Evolutionary conservation across 192 early-diverging fungal genomes (phyloP).

Genomic region (Cladochytrium replicatum): DNA sequence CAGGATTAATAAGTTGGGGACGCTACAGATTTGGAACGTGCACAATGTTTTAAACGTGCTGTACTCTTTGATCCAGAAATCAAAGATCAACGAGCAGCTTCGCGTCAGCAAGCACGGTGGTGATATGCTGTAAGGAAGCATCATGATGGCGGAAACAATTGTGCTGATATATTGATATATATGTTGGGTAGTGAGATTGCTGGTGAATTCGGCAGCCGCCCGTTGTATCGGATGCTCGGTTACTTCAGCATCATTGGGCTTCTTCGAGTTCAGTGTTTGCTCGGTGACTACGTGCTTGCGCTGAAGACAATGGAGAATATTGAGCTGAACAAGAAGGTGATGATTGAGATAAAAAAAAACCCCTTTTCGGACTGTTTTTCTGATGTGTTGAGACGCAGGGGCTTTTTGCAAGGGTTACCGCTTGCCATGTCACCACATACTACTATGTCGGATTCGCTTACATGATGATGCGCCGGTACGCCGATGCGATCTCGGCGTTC

Average conservation of each 20-base stretch:
- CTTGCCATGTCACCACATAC: conserved; percentile 93
- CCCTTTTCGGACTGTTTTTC: not conserved
- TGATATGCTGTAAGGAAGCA: conserved; percentile 52
- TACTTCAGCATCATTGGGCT: conserved; percentile 93
- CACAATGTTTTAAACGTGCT: conserved; percentile 93
- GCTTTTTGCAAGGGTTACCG: conserved; percentile 89
- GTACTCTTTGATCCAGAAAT: conserved; percentile 93
- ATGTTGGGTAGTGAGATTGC: conserved; percentile 54
- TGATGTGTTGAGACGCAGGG: conserved; percentile 34
- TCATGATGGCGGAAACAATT: not conserved
- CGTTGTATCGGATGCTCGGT: conserved; percentile 93
- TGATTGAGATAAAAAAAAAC: not conserved
- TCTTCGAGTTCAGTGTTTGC: conserved; percentile 86
- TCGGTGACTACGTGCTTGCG: conserved; percentile 92
- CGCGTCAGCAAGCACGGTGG: conserved; percentile 79
- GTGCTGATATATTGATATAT: not conserved
- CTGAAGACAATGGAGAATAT: conserved; percentile 95
- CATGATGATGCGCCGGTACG: conserved; percentile 96
- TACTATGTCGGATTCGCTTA: conserved; percentile 97
- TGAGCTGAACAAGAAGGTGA: conserved; percentile 78
- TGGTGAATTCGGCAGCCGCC: conserved; percentile 77
- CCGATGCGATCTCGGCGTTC: conserved; percentile 89
- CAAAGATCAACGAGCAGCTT: conserved; percentile 87
- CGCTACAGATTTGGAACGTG: conserved; percentile 90
- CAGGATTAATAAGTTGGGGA: no score